Conservation (phyloP, 805 yeast species). For the Pichia nakasei region DNA sequence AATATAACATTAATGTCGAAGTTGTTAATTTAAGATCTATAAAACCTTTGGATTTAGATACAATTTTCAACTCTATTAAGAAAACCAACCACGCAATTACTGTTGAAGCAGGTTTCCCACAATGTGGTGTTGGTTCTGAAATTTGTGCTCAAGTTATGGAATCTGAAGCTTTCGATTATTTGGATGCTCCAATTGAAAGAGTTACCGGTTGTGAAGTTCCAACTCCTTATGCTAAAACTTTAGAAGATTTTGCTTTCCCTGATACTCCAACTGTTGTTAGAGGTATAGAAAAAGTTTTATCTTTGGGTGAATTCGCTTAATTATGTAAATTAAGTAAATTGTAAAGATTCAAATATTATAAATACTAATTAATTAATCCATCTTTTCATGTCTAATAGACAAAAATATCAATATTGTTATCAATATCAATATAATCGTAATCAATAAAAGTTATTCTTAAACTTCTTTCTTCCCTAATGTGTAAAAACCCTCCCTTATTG, state of each 20-base stretch:
- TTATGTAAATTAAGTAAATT: neutral
- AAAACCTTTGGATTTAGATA: constrained; percentile 88
- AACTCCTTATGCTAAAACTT: constrained; percentile 93
- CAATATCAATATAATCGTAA: neutral
- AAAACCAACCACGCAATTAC: constrained; percentile 95
- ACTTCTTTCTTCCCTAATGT: too few relatives aligned
- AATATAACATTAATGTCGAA: constrained; percentile 84
- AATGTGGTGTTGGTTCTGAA: constrained; percentile 98
- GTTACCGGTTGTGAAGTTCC: constrained; percentile 99
- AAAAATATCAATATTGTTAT: too few relatives aligned
- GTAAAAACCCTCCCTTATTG: too few relatives aligned
- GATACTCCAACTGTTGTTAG: constrained; percentile 82
- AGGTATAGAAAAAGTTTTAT: constrained; percentile 75
- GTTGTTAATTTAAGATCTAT: constrained; percentile 93
- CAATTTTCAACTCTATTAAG: constrained; percentile 81
- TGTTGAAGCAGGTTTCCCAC: constrained; percentile 97
- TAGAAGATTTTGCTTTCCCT: constrained; percentile 99
- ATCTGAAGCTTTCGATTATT: constrained; percentile 94
- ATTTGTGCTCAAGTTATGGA: constrained; percentile 97
- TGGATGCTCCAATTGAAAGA: constrained; percentile 98
- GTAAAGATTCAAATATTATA: too few relatives aligned
- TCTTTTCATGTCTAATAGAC: too few relatives aligned
- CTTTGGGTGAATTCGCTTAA: constrained; percentile 36
- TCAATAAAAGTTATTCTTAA: too few relatives aligned
- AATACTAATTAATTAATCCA: too few relatives aligned